Evolutionary conservation across 768 basidiomycete species (phyloP).

Genomic region (Lentinula edodes): DNA sequence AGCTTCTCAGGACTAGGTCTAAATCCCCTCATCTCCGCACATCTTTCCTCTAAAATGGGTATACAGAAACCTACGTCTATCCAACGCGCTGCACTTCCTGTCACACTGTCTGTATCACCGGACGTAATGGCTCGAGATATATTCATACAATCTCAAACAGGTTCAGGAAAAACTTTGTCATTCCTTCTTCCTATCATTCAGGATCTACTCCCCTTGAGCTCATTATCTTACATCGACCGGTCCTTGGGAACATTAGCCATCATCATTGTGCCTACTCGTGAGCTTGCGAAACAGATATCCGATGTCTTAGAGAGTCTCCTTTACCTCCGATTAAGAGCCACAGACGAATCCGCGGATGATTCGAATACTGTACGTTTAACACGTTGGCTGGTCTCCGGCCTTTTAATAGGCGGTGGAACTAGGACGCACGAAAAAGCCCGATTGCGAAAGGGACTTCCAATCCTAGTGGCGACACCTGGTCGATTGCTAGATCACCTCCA

Average conservation of each 20-base stretch:
- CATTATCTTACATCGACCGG: slow-evolving; percentile 89
- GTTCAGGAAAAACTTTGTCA: slow-evolving; percentile 92
- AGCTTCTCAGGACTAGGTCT: slow-evolving; percentile 82
- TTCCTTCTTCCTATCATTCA: slow-evolving; percentile 94
- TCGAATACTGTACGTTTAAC: slow-evolving; percentile 48
- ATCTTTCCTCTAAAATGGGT: slow-evolving; percentile 73
- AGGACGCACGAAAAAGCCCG: slow-evolving; percentile 94
- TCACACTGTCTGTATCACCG: slow-evolving; percentile 29
- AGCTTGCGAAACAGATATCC: slow-evolving; percentile 94
- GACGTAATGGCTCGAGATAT: slow-evolving; percentile 54
- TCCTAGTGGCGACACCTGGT: slow-evolving; percentile 94
- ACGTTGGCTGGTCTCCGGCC: slow-evolving; percentile 90
- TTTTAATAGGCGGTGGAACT: slow-evolving; percentile 92
- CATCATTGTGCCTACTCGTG: slow-evolving; percentile 92
- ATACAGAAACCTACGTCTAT: slow-evolving; percentile 87
- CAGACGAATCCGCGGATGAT: slow-evolving; percentile 47
- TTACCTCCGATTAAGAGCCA: slow-evolving; percentile 63
- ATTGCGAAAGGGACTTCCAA: slow-evolving; percentile 89
- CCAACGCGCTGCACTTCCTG: slow-evolving; percentile 74
- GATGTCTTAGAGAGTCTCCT: slow-evolving; percentile 87
- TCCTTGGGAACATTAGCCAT: slow-evolving; percentile 93
- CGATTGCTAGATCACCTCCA: slow-evolving; percentile 94
- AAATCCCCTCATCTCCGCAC: slow-evolving; percentile 71
- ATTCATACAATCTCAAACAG: slow-evolving; percentile 95
- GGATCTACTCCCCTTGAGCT: slow-evolving; percentile 85